Percentiles rank a stretch among this genome's conserved stretches.
Evolutionary conservation across 1,284 basidiomycete species (phyloP).

Genomic region (Marasmius tenuissimus): DNA sequence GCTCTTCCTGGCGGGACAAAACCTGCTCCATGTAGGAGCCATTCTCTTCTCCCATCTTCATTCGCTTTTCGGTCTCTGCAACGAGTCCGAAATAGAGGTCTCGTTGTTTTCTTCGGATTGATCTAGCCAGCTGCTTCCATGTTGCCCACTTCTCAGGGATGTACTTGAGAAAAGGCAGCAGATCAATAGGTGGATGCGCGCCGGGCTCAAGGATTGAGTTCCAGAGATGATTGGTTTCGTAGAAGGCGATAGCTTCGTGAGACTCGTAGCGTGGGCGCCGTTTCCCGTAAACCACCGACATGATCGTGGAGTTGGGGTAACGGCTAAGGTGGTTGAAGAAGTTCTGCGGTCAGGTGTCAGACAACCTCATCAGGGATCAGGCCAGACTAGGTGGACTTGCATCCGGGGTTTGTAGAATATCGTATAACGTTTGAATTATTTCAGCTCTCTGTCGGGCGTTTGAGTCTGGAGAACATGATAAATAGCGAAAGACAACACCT

Average conservation of each 20-base stretch:
- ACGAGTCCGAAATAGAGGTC: not conserved
- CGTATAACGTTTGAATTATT: constrained; percentile 1
- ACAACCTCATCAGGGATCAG: not conserved
- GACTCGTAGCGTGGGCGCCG: constrained; percentile 26
- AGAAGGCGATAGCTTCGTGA: constrained; percentile 19
- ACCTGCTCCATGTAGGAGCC: constrained; percentile 10
- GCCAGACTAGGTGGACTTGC: constrained; percentile 11
- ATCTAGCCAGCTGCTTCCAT: constrained; percentile 21
- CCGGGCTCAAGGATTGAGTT: constrained; percentile 24
- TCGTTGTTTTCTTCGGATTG: constrained; percentile 15
- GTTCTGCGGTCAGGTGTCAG: constrained; percentile 10
- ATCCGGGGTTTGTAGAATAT: constrained; percentile 20
- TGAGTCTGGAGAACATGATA: not conserved
- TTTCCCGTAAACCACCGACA: constrained; percentile 28
- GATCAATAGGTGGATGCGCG: constrained; percentile 26
- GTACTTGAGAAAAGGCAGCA: constrained; percentile 24
- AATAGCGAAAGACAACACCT: constrained; percentile 7
- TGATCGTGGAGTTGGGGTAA: constrained; percentile 26
- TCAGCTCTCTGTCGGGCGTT: constrained; percentile 17
- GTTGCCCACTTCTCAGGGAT: constrained; percentile 24
- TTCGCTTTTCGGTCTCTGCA: constrained; percentile 4
- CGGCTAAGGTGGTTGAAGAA: constrained; percentile 26
- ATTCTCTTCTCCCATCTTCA: constrained; percentile 6
- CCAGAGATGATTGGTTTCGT: constrained; percentile 23
- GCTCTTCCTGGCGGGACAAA: constrained; percentile 6